Conservation (phyloP, 371 early-diverging fungal species). For the Mucor velutinosus region DNA sequence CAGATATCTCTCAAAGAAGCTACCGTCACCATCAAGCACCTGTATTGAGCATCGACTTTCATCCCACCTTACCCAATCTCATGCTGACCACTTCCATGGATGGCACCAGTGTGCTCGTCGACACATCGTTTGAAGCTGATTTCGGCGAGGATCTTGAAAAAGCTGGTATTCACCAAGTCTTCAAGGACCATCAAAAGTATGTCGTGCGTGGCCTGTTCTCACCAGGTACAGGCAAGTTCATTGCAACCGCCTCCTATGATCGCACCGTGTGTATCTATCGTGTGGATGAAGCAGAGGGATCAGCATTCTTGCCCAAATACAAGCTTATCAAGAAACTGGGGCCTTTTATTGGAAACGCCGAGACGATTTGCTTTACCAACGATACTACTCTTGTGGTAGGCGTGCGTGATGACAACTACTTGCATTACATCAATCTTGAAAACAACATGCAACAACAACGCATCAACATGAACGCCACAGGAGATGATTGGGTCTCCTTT, state of each 20-base stretch:
- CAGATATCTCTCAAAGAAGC: slow-evolving; percentile 29
- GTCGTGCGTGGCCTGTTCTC: slow-evolving; percentile 68
- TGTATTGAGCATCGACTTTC: slow-evolving; percentile 66
- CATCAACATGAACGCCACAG: slow-evolving; percentile 76
- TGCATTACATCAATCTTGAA: slow-evolving; percentile 66
- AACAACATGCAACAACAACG: slow-evolving; percentile 32
- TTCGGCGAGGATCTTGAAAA: slow-evolving; percentile 20
- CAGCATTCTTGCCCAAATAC: slow-evolving; percentile 19
- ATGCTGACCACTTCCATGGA: slow-evolving; percentile 78
- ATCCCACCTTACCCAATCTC: slow-evolving; percentile 58
- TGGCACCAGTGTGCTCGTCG: slow-evolving; percentile 60
- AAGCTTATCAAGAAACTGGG: slow-evolving; percentile 35
- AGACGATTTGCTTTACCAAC: slow-evolving; percentile 58
- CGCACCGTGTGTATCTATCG: slow-evolving; percentile 64
- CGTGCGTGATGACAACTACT: slow-evolving; percentile 71
- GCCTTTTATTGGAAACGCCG: slow-evolving; percentile 61
- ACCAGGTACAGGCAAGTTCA: slow-evolving; percentile 48
- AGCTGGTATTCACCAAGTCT: slow-evolving; percentile 47
- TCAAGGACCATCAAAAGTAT: slow-evolving; percentile 72
- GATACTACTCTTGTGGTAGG: slow-evolving; percentile 57
- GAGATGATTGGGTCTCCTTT: slow-evolving; percentile 84
- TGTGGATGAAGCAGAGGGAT: slow-evolving; percentile 5
- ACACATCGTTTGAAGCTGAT: slow-evolving; percentile 48
- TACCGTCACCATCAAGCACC: slow-evolving; percentile 63
- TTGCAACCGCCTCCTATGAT: slow-evolving; percentile 77